These are phyloP conservation scores for Fomitopsis betulina DNA, from an alignment of 1,284 basidiomycete species.

Conservation along the genomic window DNA sequence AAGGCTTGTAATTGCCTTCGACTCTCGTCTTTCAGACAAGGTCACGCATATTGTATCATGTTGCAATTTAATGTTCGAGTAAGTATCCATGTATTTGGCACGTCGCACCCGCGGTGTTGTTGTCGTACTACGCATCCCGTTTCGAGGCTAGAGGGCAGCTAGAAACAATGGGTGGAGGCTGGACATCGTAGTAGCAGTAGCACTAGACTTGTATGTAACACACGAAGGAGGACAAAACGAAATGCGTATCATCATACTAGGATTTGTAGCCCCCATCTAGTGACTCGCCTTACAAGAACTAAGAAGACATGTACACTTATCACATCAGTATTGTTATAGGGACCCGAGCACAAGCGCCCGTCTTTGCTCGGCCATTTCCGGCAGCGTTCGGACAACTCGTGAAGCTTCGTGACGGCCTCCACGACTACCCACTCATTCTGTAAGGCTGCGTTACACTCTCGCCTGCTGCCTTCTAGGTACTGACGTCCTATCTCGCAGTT, in stretches of 20 bases:
- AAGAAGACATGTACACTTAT: not conserved
- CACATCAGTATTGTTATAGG: not conserved
- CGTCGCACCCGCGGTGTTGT: not conserved
- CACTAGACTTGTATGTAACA: not conserved
- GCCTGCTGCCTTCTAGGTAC: not conserved
- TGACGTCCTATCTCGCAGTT: constrained; percentile 5
- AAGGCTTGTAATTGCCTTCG: constrained; percentile 19
- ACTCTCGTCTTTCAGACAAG: not conserved
- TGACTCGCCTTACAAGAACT: not conserved
- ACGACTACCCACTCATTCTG: constrained; percentile 18
- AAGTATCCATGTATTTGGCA: not conserved
- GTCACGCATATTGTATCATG: not conserved
- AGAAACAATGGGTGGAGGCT: not conserved
- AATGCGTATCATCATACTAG: not conserved
- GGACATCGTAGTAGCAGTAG: not conserved
- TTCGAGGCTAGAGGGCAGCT: not conserved
- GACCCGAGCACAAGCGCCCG: not conserved
- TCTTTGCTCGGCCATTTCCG: constrained; percentile 20
- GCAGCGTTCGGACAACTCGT: constrained; percentile 14
- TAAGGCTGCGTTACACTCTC: constrained; percentile 8
- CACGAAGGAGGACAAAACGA: not conserved
- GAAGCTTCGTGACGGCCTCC: constrained; percentile 16
- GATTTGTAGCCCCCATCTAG: too few relatives aligned
- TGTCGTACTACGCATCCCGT: not conserved
- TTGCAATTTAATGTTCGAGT: not conserved